Conservation (phyloP, 805 yeast genomes). For the Lachancea thermotolerans region DNA sequence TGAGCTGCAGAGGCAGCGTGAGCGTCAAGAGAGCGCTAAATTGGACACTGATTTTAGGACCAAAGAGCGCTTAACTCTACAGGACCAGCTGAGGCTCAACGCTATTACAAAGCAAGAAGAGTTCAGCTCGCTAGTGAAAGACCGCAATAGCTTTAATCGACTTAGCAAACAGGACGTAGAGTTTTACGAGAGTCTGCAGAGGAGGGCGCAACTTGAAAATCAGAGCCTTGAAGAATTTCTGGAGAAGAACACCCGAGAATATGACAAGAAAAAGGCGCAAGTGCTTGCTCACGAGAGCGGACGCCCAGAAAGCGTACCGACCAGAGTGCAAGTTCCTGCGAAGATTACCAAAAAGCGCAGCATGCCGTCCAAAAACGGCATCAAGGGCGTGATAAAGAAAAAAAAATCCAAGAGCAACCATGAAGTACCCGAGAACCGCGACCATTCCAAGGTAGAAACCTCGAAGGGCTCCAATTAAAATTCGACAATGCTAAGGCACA, state of each 20-base stretch:
- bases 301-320: too few species aligned
- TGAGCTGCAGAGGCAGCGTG: slow-evolving; percentile 18
- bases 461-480: too few species aligned
- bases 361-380: not conserved
- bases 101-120: slow-evolving; percentile 25
- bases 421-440: not conserved
- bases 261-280: slow-evolving; percentile 5
- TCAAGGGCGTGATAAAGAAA: slow-evolving; percentile 6
- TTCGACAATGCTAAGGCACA: too few species aligned
- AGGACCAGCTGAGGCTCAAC: slow-evolving; percentile 26
- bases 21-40: slow-evolving; percentile 16
- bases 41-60: slow-evolving; percentile 19
- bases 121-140: slow-evolving; percentile 18
- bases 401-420: not conserved
- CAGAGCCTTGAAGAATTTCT: slow-evolving; percentile 9
- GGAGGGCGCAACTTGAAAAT: slow-evolving; percentile 5
- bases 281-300: not conserved
- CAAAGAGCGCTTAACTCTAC: slow-evolving; percentile 23
- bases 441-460: too few species aligned
- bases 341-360: not conserved
- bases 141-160: slow-evolving; percentile 27
- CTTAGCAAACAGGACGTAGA: slow-evolving; percentile 21
- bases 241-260: slow-evolving; percentile 7
- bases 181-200: slow-evolving; percentile 2
- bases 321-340: not conserved